These are phyloP conservation scores for Senecio squalidus DNA, from an alignment of 140 eudicot genomes.

Conservation along the genomic window DNA sequence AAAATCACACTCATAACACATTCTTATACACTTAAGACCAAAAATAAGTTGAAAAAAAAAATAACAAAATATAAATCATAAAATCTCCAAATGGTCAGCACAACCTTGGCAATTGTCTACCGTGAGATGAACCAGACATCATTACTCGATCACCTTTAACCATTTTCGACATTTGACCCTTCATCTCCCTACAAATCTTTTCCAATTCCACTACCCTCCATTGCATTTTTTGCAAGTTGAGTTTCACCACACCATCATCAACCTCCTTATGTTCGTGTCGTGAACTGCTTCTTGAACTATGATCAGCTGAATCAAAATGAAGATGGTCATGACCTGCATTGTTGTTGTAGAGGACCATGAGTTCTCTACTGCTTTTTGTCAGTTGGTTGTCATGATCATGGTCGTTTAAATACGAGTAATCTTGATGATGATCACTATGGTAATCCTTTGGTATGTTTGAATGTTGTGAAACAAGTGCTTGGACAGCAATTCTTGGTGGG, in stretches of 20 bases:
- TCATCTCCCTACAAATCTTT: constrained; percentile 82
- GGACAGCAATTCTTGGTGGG: constrained; percentile 73
- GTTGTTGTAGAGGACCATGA: constrained; percentile 34
- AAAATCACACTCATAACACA: constrained; percentile 31
- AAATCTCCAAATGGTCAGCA: constrained; percentile 32
- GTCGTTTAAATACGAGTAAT: constrained; percentile 19
- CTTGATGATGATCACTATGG: constrained; percentile 9
- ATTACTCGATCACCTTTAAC: constrained; percentile 34
- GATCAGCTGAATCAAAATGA: constrained; percentile 23
- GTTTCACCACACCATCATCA: constrained; percentile 45
- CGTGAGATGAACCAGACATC: constrained; percentile 33
- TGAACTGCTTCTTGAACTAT: constrained; percentile 19
- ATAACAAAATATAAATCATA: not conserved
- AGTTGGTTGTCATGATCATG: constrained; percentile 18
- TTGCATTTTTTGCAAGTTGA: constrained; percentile 72
- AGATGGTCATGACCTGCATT: constrained; percentile 25
- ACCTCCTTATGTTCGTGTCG: constrained; percentile 12
- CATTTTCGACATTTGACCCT: constrained; percentile 78
- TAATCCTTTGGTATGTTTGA: constrained; percentile 27
- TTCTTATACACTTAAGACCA: constrained; percentile 20
- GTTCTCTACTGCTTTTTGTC: constrained; percentile 30
- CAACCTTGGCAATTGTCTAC: constrained; percentile 51
- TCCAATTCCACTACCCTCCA: constrained; percentile 89
- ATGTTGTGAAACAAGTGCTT: constrained; percentile 76
- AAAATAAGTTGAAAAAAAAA: not conserved